A percentile compares a stretch with the other conserved stretches of the same genome.
These are phyloP conservation scores for Platismatia glauca DNA, from an alignment of 495 filamentous ascomycete species.

Conservation along the genomic window DNA sequence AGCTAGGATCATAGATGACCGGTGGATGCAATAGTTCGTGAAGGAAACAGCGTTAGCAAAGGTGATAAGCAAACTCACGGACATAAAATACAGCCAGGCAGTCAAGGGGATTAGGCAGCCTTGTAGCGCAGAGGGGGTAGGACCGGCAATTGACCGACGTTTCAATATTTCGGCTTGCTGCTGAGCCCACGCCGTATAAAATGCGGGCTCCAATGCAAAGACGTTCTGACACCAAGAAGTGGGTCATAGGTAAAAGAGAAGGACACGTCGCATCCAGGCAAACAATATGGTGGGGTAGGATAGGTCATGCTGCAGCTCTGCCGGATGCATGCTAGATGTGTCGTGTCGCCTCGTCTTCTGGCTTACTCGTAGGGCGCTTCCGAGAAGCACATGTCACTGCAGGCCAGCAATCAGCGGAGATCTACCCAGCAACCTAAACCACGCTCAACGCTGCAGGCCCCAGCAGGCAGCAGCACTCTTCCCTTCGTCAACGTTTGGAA, in stretches of 20 bases:
- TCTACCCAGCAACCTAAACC: background rate
- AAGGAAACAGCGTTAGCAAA: too few relatives aligned
- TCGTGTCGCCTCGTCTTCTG: background rate
- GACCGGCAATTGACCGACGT: constrained; percentile 2
- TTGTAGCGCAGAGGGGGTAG: background rate
- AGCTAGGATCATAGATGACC: too few relatives aligned
- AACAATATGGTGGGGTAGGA: constrained; percentile 8
- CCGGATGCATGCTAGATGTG: constrained; percentile 7
- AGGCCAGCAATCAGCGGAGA: background rate
- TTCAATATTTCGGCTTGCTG: background rate
- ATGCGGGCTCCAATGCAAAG: constrained; percentile 8
- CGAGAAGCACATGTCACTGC: background rate
- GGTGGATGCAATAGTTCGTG: too few relatives aligned
- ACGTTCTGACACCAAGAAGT: constrained; percentile 3
- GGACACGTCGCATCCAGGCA: constrained; percentile 9
- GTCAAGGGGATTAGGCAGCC: background rate
- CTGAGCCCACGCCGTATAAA: constrained; percentile 7
- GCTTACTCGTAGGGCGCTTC: background rate
- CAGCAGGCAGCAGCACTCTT: constrained; percentile 2
- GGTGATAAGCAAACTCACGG: constrained; percentile 1
- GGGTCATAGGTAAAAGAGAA: constrained; percentile 1
- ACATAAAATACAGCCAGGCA: background rate
- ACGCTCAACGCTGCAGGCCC: background rate
- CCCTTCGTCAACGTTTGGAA: background rate
- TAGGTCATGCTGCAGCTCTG: background rate